Conservation (phyloP, 2,329 filamentous ascomycete genomes). For the Leptographium wingfieldii region DNA sequence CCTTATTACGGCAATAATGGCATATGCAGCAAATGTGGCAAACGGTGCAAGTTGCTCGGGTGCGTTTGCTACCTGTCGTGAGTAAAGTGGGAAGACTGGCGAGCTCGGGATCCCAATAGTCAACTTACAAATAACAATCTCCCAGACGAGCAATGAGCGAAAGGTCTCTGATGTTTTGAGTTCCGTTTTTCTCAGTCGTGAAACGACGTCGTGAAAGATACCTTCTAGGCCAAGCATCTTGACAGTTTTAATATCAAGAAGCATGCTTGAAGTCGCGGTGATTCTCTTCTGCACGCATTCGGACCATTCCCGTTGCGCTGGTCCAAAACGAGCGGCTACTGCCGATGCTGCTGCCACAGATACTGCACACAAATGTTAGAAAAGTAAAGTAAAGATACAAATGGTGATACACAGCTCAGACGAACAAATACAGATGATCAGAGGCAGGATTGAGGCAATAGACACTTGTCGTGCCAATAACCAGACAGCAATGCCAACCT, state of each 20-base stretch:
- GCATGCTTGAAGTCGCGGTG: background rate
- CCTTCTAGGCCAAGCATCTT: background rate
- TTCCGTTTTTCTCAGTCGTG: background rate
- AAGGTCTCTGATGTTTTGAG: background rate
- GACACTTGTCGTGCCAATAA: constrained; percentile 5
- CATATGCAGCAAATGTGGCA: background rate
- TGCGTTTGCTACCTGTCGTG: background rate
- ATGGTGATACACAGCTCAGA: background rate
- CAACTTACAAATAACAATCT: background rate
- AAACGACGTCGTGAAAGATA: background rate
- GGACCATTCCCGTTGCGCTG: background rate
- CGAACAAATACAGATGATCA: background rate
- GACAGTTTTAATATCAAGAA: background rate
- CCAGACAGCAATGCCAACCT: constrained; percentile 8
- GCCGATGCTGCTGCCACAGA: background rate
- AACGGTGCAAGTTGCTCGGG: background rate
- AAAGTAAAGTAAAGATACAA: background rate
- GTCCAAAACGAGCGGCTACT: background rate
- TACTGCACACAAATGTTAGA: background rate
- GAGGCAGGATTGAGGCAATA: background rate
- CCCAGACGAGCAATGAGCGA: background rate
- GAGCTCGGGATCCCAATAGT: background rate
- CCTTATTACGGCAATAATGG: background rate
- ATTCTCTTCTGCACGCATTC: background rate
- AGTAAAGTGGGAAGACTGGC: background rate